These are phyloP conservation scores for Glycyrrhiza uralensis DNA, from an alignment of 306 rosid species.

Conservation along the genomic window DNA sequence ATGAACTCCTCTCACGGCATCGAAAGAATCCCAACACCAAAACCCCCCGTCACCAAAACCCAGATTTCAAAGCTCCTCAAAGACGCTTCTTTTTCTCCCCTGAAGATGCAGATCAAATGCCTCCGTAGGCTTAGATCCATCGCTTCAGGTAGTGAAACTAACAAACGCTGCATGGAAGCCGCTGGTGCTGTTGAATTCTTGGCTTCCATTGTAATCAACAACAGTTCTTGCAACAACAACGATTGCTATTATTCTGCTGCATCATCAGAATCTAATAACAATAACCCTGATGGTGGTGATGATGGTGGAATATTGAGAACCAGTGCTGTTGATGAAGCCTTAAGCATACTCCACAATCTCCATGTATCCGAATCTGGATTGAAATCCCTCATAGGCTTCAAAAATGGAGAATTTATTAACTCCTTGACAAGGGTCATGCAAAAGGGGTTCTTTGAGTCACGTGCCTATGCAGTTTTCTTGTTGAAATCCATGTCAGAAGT, in stretches of 20 bases:
- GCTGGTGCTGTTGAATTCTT: conserved; percentile 69
- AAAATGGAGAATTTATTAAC: conserved; percentile 42
- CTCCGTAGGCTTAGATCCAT: conserved; percentile 53
- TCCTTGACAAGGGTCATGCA: conserved; percentile 53
- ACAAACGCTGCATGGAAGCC: conserved; percentile 58
- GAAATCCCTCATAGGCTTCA: conserved; percentile 24
- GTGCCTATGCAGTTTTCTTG: conserved; percentile 68
- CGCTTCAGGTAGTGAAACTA: conserved; percentile 66
- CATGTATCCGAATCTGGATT: conserved; percentile 50
- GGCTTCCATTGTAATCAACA: conserved; percentile 38
- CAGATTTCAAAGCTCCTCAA: conserved; percentile 55
- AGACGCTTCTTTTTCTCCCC: conserved; percentile 48
- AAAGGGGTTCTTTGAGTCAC: conserved; percentile 61
- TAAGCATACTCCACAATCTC: conserved; percentile 55
- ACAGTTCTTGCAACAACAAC: background rate
- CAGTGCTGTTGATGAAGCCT: conserved; percentile 47
- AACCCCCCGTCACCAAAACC: conserved; percentile 54
- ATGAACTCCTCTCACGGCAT: conserved; percentile 74
- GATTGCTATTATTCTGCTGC: too few relatives aligned
- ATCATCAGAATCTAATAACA: too few relatives aligned
- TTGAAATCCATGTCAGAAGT: conserved; percentile 57
- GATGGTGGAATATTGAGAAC: background rate
- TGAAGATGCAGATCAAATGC: conserved; percentile 23
- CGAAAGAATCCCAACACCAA: conserved; percentile 85
- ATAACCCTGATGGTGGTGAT: too few relatives aligned